phyloP scores from a whole-genome alignment of 2,329 filamentous ascomycete genomes.

The Trichothecium sympodiale region DNA sequence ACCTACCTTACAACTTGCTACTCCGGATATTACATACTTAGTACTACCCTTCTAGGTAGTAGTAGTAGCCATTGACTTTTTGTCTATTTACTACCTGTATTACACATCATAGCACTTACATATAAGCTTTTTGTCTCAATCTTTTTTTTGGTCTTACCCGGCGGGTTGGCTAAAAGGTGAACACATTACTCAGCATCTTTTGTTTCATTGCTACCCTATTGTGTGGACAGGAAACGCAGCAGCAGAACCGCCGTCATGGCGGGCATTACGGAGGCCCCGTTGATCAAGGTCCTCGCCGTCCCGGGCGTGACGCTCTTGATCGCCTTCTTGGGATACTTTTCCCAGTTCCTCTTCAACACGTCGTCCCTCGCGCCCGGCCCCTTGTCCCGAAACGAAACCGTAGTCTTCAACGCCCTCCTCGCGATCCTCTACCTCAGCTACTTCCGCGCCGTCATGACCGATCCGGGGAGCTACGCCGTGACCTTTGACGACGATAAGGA shows the following conservation, averaged over 20 bases:
- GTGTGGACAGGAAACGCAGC: too few relatives aligned
- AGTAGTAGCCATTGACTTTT: too few relatives aligned
- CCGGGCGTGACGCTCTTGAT: conserved; percentile 57
- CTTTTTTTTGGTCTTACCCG: too few relatives aligned
- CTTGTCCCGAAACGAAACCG: conserved; percentile 41
- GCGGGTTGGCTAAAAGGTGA: too few relatives aligned
- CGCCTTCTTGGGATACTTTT: conserved; percentile 57
- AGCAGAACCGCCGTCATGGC: conserved; percentile 24
- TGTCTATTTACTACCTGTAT: too few relatives aligned
- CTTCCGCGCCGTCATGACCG: conserved; percentile 44
- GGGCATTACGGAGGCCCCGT: conserved; percentile 28
- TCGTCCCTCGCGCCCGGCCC: conserved; percentile 47
- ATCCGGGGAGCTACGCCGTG: conserved; percentile 45
- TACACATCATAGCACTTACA: too few relatives aligned
- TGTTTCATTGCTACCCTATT: too few relatives aligned
- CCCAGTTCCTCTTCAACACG: conserved; percentile 58
- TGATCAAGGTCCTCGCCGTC: conserved; percentile 50
- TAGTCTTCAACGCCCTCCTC: conserved; percentile 57
- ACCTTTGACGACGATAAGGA: conserved; percentile 10
- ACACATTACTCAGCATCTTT: too few relatives aligned
- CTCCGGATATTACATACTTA: too few relatives aligned
- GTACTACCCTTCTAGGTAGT: too few relatives aligned
- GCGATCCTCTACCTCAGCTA: conserved; percentile 59
- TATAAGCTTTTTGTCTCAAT: too few relatives aligned
- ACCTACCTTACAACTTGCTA: too few relatives aligned